A percentile compares a stretch with the other conserved stretches of the same genome.
Evolutionary conservation across 2,329 filamentous ascomycete species (phyloP).

Genomic region (Dryadomyces sulphureus): DNA sequence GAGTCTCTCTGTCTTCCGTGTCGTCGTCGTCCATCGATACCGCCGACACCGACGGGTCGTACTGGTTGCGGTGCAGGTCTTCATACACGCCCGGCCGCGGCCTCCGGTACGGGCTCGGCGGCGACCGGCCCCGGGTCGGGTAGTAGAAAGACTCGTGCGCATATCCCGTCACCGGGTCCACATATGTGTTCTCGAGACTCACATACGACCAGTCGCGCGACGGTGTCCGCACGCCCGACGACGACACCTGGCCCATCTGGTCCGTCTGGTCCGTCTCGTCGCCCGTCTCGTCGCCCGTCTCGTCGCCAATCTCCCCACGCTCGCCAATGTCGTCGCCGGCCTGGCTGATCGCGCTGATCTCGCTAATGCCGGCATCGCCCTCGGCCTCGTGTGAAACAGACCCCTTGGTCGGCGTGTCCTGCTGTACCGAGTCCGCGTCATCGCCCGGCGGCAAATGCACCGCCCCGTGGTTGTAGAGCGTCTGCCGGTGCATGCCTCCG

Average conservation of each 20-base stretch:
- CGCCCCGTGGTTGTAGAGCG: conserved; percentile 11
- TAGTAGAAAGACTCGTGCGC: conserved; percentile 28
- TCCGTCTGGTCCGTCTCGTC: neutral
- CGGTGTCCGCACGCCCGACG: conserved; percentile 11
- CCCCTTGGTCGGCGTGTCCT: conserved; percentile 1
- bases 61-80: neutral
- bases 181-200: conserved; percentile 20
- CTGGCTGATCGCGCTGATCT: no score
- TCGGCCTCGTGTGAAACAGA: neutral
- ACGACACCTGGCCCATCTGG: neutral
- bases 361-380: neutral
- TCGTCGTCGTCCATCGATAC: no score
- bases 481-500: conserved; percentile 8
- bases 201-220: conserved; percentile 28
- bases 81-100: no score
- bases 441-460: conserved; percentile 26
- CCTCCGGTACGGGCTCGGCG: conserved; percentile 31
- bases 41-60: neutral
- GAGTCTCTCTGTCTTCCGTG: neutral
- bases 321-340: neutral
- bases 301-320: neutral
- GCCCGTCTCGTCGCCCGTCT: neutral
- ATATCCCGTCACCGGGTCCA: conserved; percentile 19
- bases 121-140: conserved; percentile 36
- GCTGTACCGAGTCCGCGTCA: conserved; percentile 15